Evolutionary conservation across 2,329 filamentous ascomycete genomes (phyloP), one percentile per base, ranked within the genome.

Genomic region (Neonectria punicea): DNA sequence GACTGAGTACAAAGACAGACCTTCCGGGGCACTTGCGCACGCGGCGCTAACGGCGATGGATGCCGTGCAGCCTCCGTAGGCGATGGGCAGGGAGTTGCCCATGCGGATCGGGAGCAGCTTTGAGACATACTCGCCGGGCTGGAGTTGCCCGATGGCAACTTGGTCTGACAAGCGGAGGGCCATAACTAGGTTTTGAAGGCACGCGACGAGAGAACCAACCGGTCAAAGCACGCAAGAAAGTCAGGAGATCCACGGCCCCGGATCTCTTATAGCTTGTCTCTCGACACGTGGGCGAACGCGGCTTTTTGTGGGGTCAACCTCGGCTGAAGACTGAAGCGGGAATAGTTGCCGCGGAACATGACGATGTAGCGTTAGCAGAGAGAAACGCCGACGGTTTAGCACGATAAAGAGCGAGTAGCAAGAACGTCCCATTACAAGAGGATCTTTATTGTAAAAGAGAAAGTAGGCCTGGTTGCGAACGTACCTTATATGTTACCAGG

Each of bases 41-140:
- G 84, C 84, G 0, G 82, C 80, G 66, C 80, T 79, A 10, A 80
- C 75, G 1, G 81, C 84, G 2, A 80, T 65, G 4, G 72, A 78
- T 2, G 83, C 70, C 2, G 83, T 75, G 65, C 78, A 85, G 1
- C 84, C 83, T 34, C 83, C 83, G 63, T 83, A 85, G 2, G 83
- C 83, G 36, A 80, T 76, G 22, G 77, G 75, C 55, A 67, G 57
- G 3, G 73, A 56, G 47, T 79, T 79, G 14, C 77, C 77, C 76
- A 79, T 74, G 14, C 71, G 65, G 16, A 73, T 65, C 1, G 77
- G 77, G n/a, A 68, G 57, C 10, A 60, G 47, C 11, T 68, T 70
- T n/a, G 76, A 76, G 46, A 74, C 67, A 50, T 69, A 79, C 34
- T 71, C 68, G 13, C 70, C 68, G 0, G 65, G 39, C 1, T 51